Conservation (phyloP, 2,329 filamentous ascomycete species). For the Sclerotinia glacialis region DNA sequence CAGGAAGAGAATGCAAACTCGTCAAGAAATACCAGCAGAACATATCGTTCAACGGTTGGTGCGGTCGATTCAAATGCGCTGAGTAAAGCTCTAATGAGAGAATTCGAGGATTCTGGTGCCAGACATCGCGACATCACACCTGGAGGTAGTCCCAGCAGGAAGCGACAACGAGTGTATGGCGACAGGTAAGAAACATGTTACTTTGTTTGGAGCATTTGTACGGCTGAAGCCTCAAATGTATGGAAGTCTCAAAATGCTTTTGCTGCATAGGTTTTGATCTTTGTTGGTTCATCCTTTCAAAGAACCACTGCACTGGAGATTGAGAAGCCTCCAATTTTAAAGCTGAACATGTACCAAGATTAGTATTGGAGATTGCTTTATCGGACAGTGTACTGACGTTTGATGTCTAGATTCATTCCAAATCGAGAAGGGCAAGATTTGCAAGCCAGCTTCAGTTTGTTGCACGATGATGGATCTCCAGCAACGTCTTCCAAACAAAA, state of each 20-base stretch:
- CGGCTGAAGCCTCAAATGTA: not conserved
- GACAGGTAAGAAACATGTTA: conserved; percentile 44
- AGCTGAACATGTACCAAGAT: not conserved
- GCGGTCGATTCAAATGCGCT: conserved; percentile 53
- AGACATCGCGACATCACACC: conserved; percentile 58
- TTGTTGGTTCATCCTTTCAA: conserved; percentile 1
- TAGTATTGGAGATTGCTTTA: not conserved
- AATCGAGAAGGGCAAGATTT: conserved; percentile 90
- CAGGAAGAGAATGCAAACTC: conserved; percentile 28
- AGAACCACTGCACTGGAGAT: not conserved
- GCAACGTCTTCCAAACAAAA: conserved; percentile 84
- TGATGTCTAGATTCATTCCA: conserved; percentile 77
- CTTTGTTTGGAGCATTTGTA: not conserved
- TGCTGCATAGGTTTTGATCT: not conserved
- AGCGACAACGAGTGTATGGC: conserved; percentile 65
- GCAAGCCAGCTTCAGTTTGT: conserved; percentile 84
- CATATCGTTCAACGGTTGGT: conserved; percentile 27
- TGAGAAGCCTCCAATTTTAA: not conserved
- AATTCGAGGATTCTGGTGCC: conserved; percentile 58
- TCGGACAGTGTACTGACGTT: conserved; percentile 28
- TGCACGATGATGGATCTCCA: conserved; percentile 90
- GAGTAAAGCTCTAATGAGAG: conserved; percentile 56
- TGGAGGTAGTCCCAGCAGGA: conserved; percentile 63
- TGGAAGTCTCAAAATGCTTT: not conserved
- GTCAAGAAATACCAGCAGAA: conserved; percentile 27